These are phyloP conservation scores for Pseudogymnoascus sp. DNA, from an alignment of 2,329 filamentous ascomycete species.

Conservation along the genomic window DNA sequence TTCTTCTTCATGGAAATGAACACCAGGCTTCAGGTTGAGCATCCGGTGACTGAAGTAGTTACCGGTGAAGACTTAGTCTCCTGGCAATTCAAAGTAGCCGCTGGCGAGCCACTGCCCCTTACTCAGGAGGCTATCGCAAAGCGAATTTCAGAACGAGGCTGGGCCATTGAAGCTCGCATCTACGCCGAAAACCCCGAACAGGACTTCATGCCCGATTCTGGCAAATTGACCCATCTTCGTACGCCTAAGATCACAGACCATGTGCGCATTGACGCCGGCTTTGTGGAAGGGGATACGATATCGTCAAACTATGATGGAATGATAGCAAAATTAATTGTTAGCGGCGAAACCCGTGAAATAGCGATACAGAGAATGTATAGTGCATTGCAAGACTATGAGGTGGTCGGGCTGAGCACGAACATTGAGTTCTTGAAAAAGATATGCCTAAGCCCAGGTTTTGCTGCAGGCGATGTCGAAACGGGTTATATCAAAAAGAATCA, in stretches of 20 bases:
- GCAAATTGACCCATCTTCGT: constrained; percentile 71
- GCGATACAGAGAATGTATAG: constrained; percentile 74
- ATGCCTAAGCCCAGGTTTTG: constrained; percentile 72
- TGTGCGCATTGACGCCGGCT: constrained; percentile 87
- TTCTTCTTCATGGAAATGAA: constrained; percentile 83
- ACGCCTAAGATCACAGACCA: constrained; percentile 62
- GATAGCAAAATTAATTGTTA: constrained; percentile 95
- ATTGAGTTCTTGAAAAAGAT: constrained; percentile 92
- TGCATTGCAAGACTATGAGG: constrained; percentile 80
- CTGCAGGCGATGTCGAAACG: constrained; percentile 83
- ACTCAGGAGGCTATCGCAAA: constrained; percentile 57
- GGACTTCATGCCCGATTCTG: constrained; percentile 91
- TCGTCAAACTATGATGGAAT: constrained; percentile 96
- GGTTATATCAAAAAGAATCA: constrained; percentile 90
- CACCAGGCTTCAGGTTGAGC: constrained; percentile 89
- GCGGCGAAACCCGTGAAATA: constrained; percentile 66
- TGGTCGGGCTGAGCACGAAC: constrained; percentile 88
- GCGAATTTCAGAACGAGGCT: constrained; percentile 65
- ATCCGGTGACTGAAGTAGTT: constrained; percentile 81
- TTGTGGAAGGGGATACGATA: constrained; percentile 82
- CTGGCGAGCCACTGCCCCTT: constrained; percentile 57
- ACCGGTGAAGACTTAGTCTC: constrained; percentile 74
- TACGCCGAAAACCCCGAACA: constrained; percentile 91
- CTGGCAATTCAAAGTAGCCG: constrained; percentile 88
- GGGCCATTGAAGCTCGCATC: constrained; percentile 90